Base-by-base conservation (phyloP, 352 stramenopile genomes). In the Pythium apleroticum region DNA sequence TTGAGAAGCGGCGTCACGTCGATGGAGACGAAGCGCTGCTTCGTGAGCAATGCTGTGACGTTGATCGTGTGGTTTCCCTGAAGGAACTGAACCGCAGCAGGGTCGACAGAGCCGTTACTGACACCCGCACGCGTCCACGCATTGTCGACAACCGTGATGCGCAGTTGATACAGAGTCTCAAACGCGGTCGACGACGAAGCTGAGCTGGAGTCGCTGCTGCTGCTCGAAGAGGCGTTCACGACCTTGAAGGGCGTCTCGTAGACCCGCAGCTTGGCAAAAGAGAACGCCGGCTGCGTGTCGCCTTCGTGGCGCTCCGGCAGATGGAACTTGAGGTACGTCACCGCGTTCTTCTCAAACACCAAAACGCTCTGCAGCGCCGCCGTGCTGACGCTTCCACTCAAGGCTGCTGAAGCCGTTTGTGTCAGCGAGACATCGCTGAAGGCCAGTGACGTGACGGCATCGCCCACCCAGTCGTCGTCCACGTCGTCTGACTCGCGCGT, bases 261-360 rank as follows among this genome's bases (percentile, higher is more conserved):
- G 2, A 91, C 60, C 3, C 71, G 64, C 17, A 91, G 28, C 10
- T 39, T 73, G 1, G 76, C 78, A 20, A 68, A 72, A 0, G 45
- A 61, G 41, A 86, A 87, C 0, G 31, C 37, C 0, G 81, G 46
- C 2, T 63, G 63, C 2, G 73, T 81, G 52, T 88, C 82, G 17
- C 78, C 80, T 41, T 76, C 53, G 28, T 88, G 80, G 1, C 81
- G 57, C 15, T 68, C 71, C 3, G 84, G 80, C 2, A 93, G 12
- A 30, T 91, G 80, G 30, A 91, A 90, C 50, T 91, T 91, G 60
- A 91, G 70, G n/a, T 76, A 81, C 12, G 79, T 83, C 22, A 76
- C 76, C 0, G 73, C 57, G 31, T 75, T 75, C 0, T 70, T 65
- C 4, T 72, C 76, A 19, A 90, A 77, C 9, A 90, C 61, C 4